Conservation (phyloP, 371 early-diverging fungal species). For the Smittium culicis region DNA sequence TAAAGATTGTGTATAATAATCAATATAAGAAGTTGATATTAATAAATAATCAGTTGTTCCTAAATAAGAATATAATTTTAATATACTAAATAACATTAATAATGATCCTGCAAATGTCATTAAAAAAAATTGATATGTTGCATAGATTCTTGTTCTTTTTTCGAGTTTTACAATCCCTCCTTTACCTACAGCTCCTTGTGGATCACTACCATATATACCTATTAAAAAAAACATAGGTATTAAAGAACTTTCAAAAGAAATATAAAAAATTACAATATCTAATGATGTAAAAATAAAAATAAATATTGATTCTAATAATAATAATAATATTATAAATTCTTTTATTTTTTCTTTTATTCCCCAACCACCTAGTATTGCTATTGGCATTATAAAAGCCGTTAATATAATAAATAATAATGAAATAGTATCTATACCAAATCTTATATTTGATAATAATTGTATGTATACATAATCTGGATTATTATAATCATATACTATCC, state of each 20-base stretch:
- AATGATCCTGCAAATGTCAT: slow-evolving; percentile 47
- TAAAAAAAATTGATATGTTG: slow-evolving; percentile 45
- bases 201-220: slow-evolving; percentile 40
- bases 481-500: slow-evolving; percentile 43
- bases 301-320: slow-evolving; percentile 39
- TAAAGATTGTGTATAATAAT: slow-evolving; percentile 35
- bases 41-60: slow-evolving; percentile 48
- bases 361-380: slow-evolving; percentile 43
- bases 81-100: slow-evolving; percentile 44
- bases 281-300: slow-evolving; percentile 41
- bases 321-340: slow-evolving; percentile 35
- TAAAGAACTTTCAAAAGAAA: slow-evolving; percentile 46
- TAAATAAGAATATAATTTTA: slow-evolving; percentile 36
- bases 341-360: slow-evolving; percentile 33
- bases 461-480: slow-evolving; percentile 42
- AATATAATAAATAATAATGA: slow-evolving; percentile 47
- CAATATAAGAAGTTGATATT: slow-evolving; percentile 31
- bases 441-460: slow-evolving; percentile 32
- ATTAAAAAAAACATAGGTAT: slow-evolving; percentile 50
- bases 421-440: slow-evolving; percentile 46
- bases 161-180: slow-evolving; percentile 22
- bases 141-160: slow-evolving; percentile 41
- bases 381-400: slow-evolving; percentile 47
- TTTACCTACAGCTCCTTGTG: slow-evolving; percentile 27
- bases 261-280: slow-evolving; percentile 48